Evolutionary conservation across 352 stramenopile species (phyloP), one percentile per base, ranked within the genome.

Genomic region (Phytophthora cactorum): DNA sequence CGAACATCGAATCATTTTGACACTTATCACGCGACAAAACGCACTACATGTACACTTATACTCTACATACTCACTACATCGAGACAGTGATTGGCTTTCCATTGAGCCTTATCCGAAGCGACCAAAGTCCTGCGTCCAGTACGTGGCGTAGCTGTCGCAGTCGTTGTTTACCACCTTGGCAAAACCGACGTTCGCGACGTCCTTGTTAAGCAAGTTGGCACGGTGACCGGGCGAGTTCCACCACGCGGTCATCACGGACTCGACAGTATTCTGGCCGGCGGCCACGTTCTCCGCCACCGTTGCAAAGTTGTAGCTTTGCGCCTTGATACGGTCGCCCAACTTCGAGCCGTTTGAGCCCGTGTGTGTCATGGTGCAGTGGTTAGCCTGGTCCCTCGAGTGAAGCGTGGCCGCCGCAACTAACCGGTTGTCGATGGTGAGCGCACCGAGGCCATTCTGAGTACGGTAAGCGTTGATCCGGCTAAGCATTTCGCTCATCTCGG

Each of bases 311-410:
- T 79, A 89, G 34, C 68, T 67, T 14, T 79, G 62, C 3, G 46
- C 45, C 2, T 66, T 59, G 11, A 82, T 69, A 47, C 81, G 81
- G 41, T 72, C 59, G 34, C 65, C 66, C 27, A 79, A 27, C 9
- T 54, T 61, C 17, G 62, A 74, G 32, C 81, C 81, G 34, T 82
- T 56, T 14, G 61, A 74, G 28, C 78, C 74, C n/a, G 69, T 51
- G 58, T 87, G 81, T 15, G 70, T 77, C 81, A 89, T 85, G 2
- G 15, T 56, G 63, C 78, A 86, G 27, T 67, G 66, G 31, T 34
- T 77, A 4, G 81, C 77, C 45, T 84, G 71, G 54, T 87, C 76
- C 51, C 77, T 59, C 1, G 77, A 86, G 55, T 89, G 78, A n/a
- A 69, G 31, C 10, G 62, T 55, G 10, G 81, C 75, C 7, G 81